A percentile compares a stretch with the other conserved stretches of the same genome.
Conservation (phyloP, 164 flowering plant species). For the Akebia trifoliata region DNA sequence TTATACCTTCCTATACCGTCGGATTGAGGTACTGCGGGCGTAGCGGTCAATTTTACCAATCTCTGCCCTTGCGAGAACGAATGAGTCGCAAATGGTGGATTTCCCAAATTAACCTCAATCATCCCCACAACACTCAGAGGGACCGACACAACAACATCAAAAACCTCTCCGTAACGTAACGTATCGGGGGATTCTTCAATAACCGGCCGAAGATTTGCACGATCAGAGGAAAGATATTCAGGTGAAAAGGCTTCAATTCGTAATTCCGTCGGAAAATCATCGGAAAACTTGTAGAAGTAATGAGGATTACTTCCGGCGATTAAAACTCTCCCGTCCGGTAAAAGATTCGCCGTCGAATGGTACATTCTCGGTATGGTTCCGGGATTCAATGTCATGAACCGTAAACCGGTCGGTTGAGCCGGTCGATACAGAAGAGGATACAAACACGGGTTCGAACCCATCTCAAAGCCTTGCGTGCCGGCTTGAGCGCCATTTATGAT, state of each 20-base stretch:
- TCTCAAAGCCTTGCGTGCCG: constrained; percentile 78
- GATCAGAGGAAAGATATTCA: constrained; percentile 58
- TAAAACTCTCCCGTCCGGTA: constrained; percentile 82
- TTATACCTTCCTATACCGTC: constrained; percentile 34
- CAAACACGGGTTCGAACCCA: constrained; percentile 65
- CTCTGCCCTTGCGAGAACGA: constrained; percentile 91
- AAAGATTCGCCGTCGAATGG: constrained; percentile 81
- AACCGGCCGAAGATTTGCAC: constrained; percentile 59
- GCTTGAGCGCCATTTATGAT: constrained; percentile 84
- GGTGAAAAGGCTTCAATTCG: constrained; percentile 89
- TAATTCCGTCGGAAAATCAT: constrained; percentile 70
- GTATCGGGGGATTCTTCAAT: constrained; percentile 38
- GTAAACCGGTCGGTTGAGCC: constrained; percentile 50
- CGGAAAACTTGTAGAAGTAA: constrained; percentile 48
- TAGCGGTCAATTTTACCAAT: constrained; percentile 54
- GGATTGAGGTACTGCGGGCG: constrained; percentile 31
- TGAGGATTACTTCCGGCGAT: constrained; percentile 92
- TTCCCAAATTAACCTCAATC: constrained; percentile 63
- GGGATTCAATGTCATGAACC: constrained; percentile 79
- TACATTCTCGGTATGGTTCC: constrained; percentile 77
- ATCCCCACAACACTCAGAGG: constrained; percentile 61
- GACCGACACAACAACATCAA: constrained; percentile 45
- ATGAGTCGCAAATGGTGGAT: constrained; percentile 86
- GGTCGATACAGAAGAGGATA: constrained; percentile 80
- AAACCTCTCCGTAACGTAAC: constrained; percentile 47